Conservation (phyloP, 768 basidiomycete species). For the Cystobasidium ongulense region DNA sequence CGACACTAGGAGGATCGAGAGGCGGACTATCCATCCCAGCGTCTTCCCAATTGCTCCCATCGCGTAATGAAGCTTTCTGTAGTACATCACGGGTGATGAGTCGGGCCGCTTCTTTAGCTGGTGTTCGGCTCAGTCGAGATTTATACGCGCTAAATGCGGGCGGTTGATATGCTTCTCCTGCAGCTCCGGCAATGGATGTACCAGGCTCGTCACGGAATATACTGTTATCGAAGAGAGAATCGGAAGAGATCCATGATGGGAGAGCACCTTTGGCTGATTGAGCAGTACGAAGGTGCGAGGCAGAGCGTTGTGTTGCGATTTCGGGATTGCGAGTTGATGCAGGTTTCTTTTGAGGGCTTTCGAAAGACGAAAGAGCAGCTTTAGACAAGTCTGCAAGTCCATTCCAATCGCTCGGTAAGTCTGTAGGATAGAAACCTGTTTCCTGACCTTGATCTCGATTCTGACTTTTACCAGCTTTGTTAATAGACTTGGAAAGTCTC, state of each 20-base stretch:
- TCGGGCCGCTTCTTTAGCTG: constrained; percentile 61
- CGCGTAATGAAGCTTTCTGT: constrained; percentile 47
- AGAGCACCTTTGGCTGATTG: constrained; percentile 55
- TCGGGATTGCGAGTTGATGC: neutral
- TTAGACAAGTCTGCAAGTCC: constrained; percentile 66
- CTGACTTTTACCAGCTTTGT: neutral
- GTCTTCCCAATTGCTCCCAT: constrained; percentile 42
- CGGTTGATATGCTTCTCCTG: neutral
- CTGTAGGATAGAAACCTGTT: constrained; percentile 50
- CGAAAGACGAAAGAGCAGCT: constrained; percentile 44
- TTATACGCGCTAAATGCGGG: constrained; percentile 44
- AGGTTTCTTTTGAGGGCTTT: constrained; percentile 45
- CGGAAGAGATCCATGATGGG: constrained; percentile 48
- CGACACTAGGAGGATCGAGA: constrained; percentile 47
- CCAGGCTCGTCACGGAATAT: neutral
- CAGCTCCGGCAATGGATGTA: neutral
- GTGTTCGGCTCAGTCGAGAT: constrained; percentile 56
- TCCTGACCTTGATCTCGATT: constrained; percentile 47
- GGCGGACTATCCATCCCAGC: constrained; percentile 35
- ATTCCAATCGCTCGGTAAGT: constrained; percentile 57
- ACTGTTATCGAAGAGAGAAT: neutral
- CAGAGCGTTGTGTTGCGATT: constrained; percentile 41
- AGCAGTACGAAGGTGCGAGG: constrained; percentile 49
- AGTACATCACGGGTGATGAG: constrained; percentile 62
- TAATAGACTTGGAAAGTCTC: constrained; percentile 48